A percentile compares a stretch with the other conserved stretches of the same genome.
These are phyloP conservation scores for Septoria petroselini DNA, from an alignment of 2,329 filamentous ascomycete species.

Conservation along the genomic window DNA sequence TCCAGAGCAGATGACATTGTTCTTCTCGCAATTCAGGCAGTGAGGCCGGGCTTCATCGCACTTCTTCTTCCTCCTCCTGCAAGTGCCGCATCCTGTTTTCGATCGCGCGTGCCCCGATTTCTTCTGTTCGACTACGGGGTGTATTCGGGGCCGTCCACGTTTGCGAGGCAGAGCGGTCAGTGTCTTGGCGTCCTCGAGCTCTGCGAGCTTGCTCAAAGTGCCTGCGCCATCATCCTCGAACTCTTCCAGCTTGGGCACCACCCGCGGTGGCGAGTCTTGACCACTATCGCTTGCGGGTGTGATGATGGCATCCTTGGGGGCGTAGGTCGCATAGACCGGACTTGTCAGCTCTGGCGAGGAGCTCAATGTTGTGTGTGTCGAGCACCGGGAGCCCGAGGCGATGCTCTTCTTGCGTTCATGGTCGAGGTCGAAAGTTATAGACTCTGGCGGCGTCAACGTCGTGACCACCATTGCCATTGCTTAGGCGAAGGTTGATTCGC, in stretches of 20 bases:
- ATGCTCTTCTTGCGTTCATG: conserved; percentile 11
- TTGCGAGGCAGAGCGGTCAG: conserved; percentile 42
- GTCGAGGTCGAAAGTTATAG: not conserved
- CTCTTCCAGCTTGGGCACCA: conserved; percentile 55
- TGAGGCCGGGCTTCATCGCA: conserved; percentile 52
- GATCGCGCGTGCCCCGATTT: conserved; percentile 73
- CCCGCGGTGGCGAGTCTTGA: conserved; percentile 16
- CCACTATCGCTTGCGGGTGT: conserved; percentile 25
- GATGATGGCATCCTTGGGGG: conserved; percentile 9
- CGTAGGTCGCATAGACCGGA: not conserved
- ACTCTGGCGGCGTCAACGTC: conserved; percentile 6
- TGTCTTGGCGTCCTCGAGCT: conserved; percentile 30
- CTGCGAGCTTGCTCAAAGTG: conserved; percentile 39
- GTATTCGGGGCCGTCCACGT: conserved; percentile 78
- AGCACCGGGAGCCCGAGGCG: conserved; percentile 14
- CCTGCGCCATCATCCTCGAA: conserved; percentile 47
- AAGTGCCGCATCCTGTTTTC: conserved; percentile 59
- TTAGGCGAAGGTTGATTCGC: conserved; percentile 18
- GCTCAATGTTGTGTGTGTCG: conserved; percentile 15
- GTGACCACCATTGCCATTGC: conserved; percentile 10
- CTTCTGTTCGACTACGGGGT: conserved; percentile 60
- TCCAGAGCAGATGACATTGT: conserved; percentile 85
- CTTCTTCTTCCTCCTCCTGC: conserved; percentile 60
- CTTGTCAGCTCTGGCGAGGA: conserved; percentile 22
- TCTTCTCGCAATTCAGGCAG: conserved; percentile 85